phyloP scores from a whole-genome alignment of 2,329 filamentous ascomycete genomes.

The Botryotinia narcissicola region DNA sequence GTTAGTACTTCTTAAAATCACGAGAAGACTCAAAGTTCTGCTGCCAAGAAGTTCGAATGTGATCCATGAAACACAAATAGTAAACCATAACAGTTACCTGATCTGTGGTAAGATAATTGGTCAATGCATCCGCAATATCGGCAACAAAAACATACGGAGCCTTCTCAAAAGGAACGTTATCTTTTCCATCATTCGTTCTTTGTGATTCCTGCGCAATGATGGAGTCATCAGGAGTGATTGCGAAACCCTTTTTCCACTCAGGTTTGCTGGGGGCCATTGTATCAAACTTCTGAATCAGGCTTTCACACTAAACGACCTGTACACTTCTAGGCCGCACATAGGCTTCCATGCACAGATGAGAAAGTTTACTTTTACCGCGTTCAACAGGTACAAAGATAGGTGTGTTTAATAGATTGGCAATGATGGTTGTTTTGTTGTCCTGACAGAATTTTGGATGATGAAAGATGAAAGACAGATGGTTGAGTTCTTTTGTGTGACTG shows the following conservation, averaged over 20 bases:
- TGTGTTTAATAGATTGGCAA: background rate
- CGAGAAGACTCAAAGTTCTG: background rate
- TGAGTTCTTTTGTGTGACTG: background rate
- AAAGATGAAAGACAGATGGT: background rate
- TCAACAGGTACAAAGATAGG: background rate
- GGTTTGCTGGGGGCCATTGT: background rate
- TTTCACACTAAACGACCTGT: background rate
- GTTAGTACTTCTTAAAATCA: background rate
- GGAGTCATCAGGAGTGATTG: background rate
- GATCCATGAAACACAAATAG: background rate
- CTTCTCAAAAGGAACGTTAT: background rate
- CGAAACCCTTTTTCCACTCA: background rate
- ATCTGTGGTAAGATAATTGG: background rate
- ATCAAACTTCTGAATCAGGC: background rate
- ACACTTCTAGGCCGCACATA: background rate
- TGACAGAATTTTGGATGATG: background rate
- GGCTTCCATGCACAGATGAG: background rate
- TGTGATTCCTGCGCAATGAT: slow-evolving; percentile 6
- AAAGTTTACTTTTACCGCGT: background rate
- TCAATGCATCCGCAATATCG: background rate
- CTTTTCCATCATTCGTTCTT: background rate
- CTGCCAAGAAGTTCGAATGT: background rate
- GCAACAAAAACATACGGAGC: background rate
- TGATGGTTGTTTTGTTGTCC: background rate
- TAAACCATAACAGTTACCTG: slow-evolving; percentile 1